Base-by-base conservation (phyloP, 2,329 filamentous ascomycete species). In the Amphichorda felina region DNA sequence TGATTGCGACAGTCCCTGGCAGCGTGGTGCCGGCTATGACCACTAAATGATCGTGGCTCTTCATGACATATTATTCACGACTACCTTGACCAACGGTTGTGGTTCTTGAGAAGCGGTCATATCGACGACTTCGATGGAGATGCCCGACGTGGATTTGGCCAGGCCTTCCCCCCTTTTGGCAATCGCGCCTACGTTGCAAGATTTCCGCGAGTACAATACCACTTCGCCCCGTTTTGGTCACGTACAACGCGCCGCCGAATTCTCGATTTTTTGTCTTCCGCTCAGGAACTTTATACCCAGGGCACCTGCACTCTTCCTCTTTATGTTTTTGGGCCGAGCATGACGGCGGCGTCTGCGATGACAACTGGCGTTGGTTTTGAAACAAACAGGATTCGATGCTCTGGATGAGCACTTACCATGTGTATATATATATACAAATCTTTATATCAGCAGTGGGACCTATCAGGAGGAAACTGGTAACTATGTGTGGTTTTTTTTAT, bases 11-110 rank as follows among this genome's bases (percentile, higher is more conserved):
- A 64, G 61, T 45, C 61, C 61, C 18, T 64, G 61, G 61, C 61
- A 64, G 44, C 61, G 61, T 40, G 61, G 61, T 40, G 61, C 61
- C 31, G 61, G 61, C 28, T 64, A 64, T 43, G 61, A 64, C 17
- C 36, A 40, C 24, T 40, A 40, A 27, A 30, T 16, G 17, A 19
- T 33, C 17, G 7, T 4, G 8, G 8, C 21, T 14, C 19, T 33
- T 21, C n/a, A 13, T 33, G 21, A n/a, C 31, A 33, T 21, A n/a
- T 33, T 33, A n/a, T 33, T 33, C 17, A 21, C 31, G 31, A 33
- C 10, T 33, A 19, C 19, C 19, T 29, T 29, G 27, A 29, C n/a
- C n/a, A 7, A 29, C 27, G 27, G 27, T 16, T 16, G 5, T 16
- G 27, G 10, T 24, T 24, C 21, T 10, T 6, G 21, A 24, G 21